A percentile compares a stretch with the other conserved stretches of the same genome.
Conservation (phyloP, 1,284 basidiomycete species). For the Boletus sp. region DNA sequence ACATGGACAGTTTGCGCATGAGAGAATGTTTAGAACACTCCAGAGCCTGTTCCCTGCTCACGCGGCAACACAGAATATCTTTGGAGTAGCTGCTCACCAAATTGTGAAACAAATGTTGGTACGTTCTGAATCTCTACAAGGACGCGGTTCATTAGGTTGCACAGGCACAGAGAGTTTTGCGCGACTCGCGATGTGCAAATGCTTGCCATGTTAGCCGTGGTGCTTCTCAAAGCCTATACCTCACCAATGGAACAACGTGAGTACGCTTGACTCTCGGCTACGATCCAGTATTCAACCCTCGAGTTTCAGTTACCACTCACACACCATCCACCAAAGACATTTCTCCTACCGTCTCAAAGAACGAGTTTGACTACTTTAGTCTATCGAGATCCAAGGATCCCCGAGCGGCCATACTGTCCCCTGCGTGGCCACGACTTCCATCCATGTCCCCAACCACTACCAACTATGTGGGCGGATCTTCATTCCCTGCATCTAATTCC, state of each 20-base stretch:
- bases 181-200: conserved; percentile 75
- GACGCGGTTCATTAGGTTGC: conserved; percentile 9
- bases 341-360: conserved; percentile 19
- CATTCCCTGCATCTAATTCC: conserved; percentile 46
- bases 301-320: conserved; percentile 1
- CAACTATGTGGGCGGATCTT: conserved; percentile 33
- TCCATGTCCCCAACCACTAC: conserved; percentile 37
- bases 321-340: conserved; percentile 21
- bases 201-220: conserved; percentile 72
- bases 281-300: background rate
- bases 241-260: conserved; percentile 29
- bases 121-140: background rate
- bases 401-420: conserved; percentile 30
- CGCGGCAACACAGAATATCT: conserved; percentile 17
- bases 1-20: conserved; percentile 66
- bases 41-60: conserved; percentile 47
- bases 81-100: conserved; percentile 33
- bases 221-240: conserved; percentile 53
- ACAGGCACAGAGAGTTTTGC: conserved; percentile 65
- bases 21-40: conserved; percentile 69
- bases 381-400: conserved; percentile 38
- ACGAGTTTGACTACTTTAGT: conserved; percentile 49
- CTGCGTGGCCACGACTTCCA: conserved; percentile 36
- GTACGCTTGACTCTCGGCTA: background rate
- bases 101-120: conserved; percentile 49